Evolutionary conservation across 768 basidiomycete genomes (phyloP).

Genomic region (Rossbeevera mucosa): DNA sequence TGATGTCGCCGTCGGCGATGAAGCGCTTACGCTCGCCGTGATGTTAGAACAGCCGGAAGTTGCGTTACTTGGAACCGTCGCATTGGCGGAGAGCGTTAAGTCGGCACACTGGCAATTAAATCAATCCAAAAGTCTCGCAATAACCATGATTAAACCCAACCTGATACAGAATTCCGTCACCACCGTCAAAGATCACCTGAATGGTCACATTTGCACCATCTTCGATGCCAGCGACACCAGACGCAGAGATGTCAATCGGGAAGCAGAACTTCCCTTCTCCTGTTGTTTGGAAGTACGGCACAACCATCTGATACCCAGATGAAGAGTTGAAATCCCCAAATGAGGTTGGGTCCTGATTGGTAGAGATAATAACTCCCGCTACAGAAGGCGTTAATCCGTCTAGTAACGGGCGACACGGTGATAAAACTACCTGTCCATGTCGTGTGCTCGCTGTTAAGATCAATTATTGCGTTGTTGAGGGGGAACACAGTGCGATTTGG

Average conservation of each 20-base stretch:
- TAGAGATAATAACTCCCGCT: constrained; percentile 56
- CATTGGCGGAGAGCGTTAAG: constrained; percentile 57
- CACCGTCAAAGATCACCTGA: constrained; percentile 62
- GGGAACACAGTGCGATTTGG: constrained; percentile 66
- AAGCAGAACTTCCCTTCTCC: constrained; percentile 67
- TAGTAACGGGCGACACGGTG: not conserved
- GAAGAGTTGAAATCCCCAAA: constrained; percentile 59
- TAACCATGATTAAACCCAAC: constrained; percentile 26
- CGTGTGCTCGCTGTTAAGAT: constrained; percentile 62
- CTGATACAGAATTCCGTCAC: constrained; percentile 71
- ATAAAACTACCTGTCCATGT: constrained; percentile 47
- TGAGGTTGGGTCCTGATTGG: constrained; percentile 51
- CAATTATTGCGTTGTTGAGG: constrained; percentile 54
- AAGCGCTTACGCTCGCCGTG: constrained; percentile 15
- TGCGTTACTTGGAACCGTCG: constrained; percentile 44
- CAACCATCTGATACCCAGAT: constrained; percentile 32
- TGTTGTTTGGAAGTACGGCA: constrained; percentile 45
- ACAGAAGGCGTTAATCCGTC: constrained; percentile 4
- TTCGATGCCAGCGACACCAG: constrained; percentile 45
- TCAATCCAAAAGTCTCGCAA: not conserved
- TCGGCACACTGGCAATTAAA: constrained; percentile 62
- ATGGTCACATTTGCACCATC: constrained; percentile 73
- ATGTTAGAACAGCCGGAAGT: constrained; percentile 33
- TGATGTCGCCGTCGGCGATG: constrained; percentile 15
- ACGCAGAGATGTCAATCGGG: constrained; percentile 53